Evolutionary conservation across 1,284 basidiomycete genomes (phyloP).

Genomic region (Ceratobasidium sp.): DNA sequence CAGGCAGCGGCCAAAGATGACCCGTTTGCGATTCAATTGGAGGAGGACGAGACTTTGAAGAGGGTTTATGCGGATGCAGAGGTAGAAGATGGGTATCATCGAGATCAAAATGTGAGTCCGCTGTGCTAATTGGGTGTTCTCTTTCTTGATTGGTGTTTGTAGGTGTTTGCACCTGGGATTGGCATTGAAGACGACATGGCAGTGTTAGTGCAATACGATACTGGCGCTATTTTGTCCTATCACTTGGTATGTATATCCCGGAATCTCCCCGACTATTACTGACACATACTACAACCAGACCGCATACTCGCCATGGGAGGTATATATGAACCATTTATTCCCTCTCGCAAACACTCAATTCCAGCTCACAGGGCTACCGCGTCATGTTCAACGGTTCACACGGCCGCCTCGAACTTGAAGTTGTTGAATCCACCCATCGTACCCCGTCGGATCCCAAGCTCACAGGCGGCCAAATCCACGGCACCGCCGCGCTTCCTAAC

Average conservation of each 20-base stretch:
- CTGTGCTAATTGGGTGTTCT: background rate
- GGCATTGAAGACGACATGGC: constrained; percentile 65
- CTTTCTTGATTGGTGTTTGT: background rate
- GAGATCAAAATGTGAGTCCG: constrained; percentile 55
- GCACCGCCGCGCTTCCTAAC: constrained; percentile 57
- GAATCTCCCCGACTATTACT: constrained; percentile 16
- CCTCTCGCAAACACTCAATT: background rate
- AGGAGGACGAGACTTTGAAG: constrained; percentile 58
- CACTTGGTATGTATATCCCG: constrained; percentile 53
- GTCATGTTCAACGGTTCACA: constrained; percentile 64
- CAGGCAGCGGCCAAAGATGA: constrained; percentile 57
- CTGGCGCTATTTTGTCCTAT: constrained; percentile 62
- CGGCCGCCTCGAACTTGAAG: constrained; percentile 62
- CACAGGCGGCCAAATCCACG: constrained; percentile 56
- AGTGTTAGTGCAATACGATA: constrained; percentile 60
- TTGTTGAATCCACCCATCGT: constrained; percentile 58
- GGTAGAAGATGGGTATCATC: constrained; percentile 57
- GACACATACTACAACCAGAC: constrained; percentile 48
- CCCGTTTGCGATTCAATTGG: constrained; percentile 61
- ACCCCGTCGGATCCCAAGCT: constrained; percentile 51
- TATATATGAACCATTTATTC: background rate
- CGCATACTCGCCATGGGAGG: constrained; percentile 56
- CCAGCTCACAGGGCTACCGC: constrained; percentile 55
- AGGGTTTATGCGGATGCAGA: constrained; percentile 58
- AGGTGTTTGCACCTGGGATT: constrained; percentile 62